phyloP scores from a whole-genome alignment of 2,329 filamentous ascomycete species.

The Cytospora mali region DNA sequence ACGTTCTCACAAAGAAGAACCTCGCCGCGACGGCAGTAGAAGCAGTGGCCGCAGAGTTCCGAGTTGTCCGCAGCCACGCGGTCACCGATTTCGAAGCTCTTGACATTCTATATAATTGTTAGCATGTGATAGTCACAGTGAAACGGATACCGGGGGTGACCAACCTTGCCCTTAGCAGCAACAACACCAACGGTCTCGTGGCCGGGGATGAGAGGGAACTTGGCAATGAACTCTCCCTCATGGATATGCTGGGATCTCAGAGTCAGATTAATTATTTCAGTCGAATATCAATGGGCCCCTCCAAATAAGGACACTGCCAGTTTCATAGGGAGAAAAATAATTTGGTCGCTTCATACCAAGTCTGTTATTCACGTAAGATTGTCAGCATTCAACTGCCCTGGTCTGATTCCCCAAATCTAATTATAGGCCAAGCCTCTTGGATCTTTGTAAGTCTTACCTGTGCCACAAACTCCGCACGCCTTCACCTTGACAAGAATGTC shows the following conservation, averaged over 20 bases:
- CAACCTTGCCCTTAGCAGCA: conserved; percentile 52
- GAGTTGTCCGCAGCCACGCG: conserved; percentile 67
- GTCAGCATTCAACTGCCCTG: neutral
- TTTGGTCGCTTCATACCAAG: conserved; percentile 37
- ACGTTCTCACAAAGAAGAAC: conserved; percentile 67
- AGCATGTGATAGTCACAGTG: neutral
- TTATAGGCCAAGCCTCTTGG: neutral
- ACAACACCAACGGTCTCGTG: conserved; percentile 71
- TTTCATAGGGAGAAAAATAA: neutral
- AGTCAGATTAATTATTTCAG: conserved; percentile 15
- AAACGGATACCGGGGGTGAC: neutral
- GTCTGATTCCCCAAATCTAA: too few species aligned
- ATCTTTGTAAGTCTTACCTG: conserved; percentile 44
- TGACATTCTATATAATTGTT: conserved; percentile 50
- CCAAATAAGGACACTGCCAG: neutral
- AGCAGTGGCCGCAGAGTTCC: conserved; percentile 71
- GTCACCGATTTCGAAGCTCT: conserved; percentile 62
- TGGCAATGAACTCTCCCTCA: conserved; percentile 66
- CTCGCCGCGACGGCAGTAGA: conserved; percentile 72
- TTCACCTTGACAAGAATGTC: conserved; percentile 69
- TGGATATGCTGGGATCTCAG: conserved; percentile 55
- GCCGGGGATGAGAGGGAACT: conserved; percentile 68
- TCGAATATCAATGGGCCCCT: neutral
- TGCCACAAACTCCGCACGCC: conserved; percentile 65
- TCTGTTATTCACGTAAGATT: conserved; percentile 37